Percentiles rank a stretch among this genome's conserved stretches.
Evolutionary conservation across 768 basidiomycete species (phyloP).

Genomic region (Tricholoma flavovirens): DNA sequence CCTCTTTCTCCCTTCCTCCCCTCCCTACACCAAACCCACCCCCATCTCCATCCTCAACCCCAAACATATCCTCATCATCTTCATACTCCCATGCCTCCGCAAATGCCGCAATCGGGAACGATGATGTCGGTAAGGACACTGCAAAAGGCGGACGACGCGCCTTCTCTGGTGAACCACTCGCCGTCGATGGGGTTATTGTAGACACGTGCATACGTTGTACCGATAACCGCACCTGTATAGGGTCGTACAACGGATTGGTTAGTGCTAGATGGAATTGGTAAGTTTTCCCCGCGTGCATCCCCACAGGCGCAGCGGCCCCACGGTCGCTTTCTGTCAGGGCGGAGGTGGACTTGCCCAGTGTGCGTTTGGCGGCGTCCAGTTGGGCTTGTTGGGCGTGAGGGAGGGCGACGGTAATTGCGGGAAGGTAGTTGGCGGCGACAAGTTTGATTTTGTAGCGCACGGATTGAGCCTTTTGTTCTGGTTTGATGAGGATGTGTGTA

Average conservation of each 20-base stretch:
- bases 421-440: constrained; percentile 91
- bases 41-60: constrained; percentile 61
- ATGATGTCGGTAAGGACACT: constrained; percentile 67
- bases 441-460: constrained; percentile 97
- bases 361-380: constrained; percentile 38
- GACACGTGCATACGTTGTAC: constrained; percentile 64
- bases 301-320: constrained; percentile 25
- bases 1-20: constrained; percentile 41
- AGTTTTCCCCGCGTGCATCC: constrained; percentile 68
- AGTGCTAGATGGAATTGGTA: constrained; percentile 88
- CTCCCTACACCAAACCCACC: constrained; percentile 40
- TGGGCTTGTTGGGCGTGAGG: constrained; percentile 47
- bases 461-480: constrained; percentile 94
- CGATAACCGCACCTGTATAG: constrained; percentile 85
- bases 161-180: constrained; percentile 42
- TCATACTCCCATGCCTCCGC: constrained; percentile 99
- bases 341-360: constrained; percentile 34
- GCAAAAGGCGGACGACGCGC: constrained; percentile 70
- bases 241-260: constrained; percentile 94
- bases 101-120: constrained; percentile 83
- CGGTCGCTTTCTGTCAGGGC: constrained; percentile 36
- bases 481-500: constrained; percentile 95
- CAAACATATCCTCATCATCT: constrained; percentile 90
- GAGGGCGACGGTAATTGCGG: constrained; percentile 69
- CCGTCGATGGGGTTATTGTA: constrained; percentile 28